These are phyloP conservation scores for Fraxinus paxiana DNA, from an alignment of 305 asterid species.

Conservation along the genomic window DNA sequence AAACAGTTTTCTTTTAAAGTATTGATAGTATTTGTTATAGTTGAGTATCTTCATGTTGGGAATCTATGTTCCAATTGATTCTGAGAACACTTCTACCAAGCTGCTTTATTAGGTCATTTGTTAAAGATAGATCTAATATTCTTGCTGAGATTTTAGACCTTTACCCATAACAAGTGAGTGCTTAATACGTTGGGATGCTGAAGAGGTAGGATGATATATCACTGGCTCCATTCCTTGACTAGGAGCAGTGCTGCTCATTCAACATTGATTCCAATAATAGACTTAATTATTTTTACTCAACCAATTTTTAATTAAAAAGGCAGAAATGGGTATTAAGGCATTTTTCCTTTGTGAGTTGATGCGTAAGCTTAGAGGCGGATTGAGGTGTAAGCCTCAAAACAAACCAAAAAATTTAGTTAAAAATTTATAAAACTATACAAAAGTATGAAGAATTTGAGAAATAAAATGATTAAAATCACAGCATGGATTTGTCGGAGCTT, in stretches of 20 bases:
- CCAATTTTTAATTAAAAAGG: background rate
- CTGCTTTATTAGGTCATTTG: background rate
- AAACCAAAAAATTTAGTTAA: too few relatives aligned
- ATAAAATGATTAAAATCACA: background rate
- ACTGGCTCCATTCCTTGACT: background rate
- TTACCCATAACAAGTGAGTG: background rate
- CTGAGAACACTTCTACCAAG: background rate
- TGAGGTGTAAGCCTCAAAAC: background rate
- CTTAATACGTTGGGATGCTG: background rate
- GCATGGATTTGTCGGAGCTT: background rate
- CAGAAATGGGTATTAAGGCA: background rate
- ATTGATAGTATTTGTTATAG: background rate
- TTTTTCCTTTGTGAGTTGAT: background rate
- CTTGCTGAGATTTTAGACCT: background rate
- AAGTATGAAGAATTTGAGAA: background rate
- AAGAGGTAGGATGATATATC: background rate
- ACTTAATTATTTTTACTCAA: background rate
- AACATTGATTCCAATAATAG: background rate
- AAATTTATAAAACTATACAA: background rate
- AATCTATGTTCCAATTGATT: background rate
- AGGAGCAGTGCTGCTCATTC: background rate
- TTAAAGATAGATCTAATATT: background rate
- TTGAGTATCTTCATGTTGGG: background rate
- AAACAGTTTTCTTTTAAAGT: background rate
- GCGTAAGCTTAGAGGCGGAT: background rate